phyloP scores from a whole-genome alignment of 176 grass and related monocot genomes.

The Leersia perrieri region DNA sequence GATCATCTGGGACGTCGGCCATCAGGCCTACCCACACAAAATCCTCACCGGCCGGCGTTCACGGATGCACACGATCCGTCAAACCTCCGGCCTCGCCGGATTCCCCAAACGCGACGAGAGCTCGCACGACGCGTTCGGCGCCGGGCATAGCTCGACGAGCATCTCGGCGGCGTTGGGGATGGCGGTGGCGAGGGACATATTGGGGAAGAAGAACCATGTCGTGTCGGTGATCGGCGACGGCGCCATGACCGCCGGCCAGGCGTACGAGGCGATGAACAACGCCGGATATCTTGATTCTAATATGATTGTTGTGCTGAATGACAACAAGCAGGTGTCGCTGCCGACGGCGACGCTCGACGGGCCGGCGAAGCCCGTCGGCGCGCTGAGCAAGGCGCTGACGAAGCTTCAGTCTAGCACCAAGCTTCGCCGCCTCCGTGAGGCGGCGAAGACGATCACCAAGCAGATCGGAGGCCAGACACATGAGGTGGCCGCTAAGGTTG shows the following conservation, averaged over 20 bases:
- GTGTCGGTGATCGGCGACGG: conserved; percentile 93
- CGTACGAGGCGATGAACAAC: conserved; percentile 98
- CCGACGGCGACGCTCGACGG: conserved; percentile 90
- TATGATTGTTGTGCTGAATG: conserved; percentile 89
- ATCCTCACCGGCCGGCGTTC: conserved; percentile 86
- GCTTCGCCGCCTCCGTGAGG: conserved; percentile 71
- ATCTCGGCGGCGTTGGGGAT: conserved; percentile 96
- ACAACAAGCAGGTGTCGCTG: conserved; percentile 96
- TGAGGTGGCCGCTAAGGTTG: conserved; percentile 75
- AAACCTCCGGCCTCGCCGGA: conserved; percentile 87
- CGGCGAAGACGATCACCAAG: conserved; percentile 79
- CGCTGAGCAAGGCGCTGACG: conserved; percentile 84
- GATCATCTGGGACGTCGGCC: conserved; percentile 98
- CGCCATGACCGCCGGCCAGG: conserved; percentile 96
- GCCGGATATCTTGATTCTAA: conserved; percentile 80
- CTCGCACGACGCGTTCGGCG: conserved; percentile 88
- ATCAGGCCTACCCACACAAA: conserved; percentile 96
- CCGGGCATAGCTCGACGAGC: conserved; percentile 86
- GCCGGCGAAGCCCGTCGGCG: conserved; percentile 70
- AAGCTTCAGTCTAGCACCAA: conserved; percentile 90
- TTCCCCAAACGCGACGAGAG: conserved; percentile 98
- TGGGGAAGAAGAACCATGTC: conserved; percentile 75
- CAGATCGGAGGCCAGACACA: conserved; percentile 73
- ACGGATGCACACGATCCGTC: conserved; percentile 81
- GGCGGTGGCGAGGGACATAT: conserved; percentile 79